Conservation (phyloP, 1,139 yeast species). For the Yamadazyma triangularis region DNA sequence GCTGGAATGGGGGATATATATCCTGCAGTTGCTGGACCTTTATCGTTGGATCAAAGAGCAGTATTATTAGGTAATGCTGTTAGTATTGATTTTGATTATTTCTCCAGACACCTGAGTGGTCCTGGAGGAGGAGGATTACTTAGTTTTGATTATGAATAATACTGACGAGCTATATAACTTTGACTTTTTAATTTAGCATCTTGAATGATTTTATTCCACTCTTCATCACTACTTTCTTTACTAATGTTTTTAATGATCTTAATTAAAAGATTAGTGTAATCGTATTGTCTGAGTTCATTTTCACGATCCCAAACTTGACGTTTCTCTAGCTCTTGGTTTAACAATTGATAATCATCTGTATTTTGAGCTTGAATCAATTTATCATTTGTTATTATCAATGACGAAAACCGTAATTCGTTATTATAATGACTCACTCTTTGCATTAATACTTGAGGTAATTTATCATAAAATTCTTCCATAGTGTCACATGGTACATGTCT, state of each 20-base stretch:
- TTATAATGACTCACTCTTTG: conserved; percentile 45
- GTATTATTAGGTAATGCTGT: conserved; percentile 82
- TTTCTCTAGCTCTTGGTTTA: conserved; percentile 27
- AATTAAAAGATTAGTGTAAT: conserved; percentile 50
- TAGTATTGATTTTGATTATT: conserved; percentile 91
- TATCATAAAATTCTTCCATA: conserved; percentile 39
- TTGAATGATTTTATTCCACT: conserved; percentile 40
- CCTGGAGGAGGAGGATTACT: conserved; percentile 46
- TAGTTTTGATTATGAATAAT: conserved; percentile 35
- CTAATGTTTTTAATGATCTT: conserved; percentile 42
- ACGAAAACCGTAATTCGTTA: conserved; percentile 54
- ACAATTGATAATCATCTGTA: conserved; percentile 32
- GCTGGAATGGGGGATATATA: conserved; percentile 43
- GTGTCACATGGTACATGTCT: conserved; percentile 41
- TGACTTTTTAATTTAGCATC: conserved; percentile 22
- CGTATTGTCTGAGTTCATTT: conserved; percentile 49
- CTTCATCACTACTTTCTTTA: conserved; percentile 30
- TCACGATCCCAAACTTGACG: conserved; percentile 38
- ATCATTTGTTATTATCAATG: conserved; percentile 53
- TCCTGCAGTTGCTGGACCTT: conserved; percentile 38
- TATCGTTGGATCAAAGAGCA: conserved; percentile 81
- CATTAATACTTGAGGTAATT: conserved; percentile 41
- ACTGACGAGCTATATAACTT: conserved; percentile 56
- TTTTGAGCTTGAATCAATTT: conserved; percentile 34
- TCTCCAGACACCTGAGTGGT: conserved; percentile 76